These are phyloP conservation scores for Kitagawia praeruptora DNA, from an alignment of 129 eudicot genomes.

Conservation along the genomic window DNA sequence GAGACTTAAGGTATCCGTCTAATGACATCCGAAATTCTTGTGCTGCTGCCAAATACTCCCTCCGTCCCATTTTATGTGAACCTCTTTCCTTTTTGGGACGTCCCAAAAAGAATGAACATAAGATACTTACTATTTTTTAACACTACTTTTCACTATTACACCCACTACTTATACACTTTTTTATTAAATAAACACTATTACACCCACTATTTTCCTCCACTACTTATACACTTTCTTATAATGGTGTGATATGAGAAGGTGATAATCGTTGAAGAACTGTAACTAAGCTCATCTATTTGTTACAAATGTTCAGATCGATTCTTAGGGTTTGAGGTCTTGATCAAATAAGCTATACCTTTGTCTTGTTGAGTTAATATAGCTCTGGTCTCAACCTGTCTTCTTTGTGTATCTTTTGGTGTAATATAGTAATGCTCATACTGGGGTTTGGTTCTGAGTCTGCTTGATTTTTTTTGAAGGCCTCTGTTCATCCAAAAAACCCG, in stretches of 20 bases:
- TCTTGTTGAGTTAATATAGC: background rate
- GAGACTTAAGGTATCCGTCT: slow-evolving; percentile 79
- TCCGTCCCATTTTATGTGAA: too few relatives aligned
- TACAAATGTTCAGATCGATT: background rate
- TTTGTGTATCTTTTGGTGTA: background rate
- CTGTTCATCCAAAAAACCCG: background rate
- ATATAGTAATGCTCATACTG: background rate
- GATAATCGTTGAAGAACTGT: background rate
- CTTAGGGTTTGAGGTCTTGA: background rate
- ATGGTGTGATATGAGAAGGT: background rate
- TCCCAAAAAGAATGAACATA: too few relatives aligned
- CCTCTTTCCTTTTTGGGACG: too few relatives aligned
- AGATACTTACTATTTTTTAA: too few relatives aligned
- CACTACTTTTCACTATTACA: too few relatives aligned
- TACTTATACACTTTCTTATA: too few relatives aligned
- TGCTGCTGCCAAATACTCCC: background rate
- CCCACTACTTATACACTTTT: too few relatives aligned
- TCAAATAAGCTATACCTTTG: background rate
- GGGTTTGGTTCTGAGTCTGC: background rate
- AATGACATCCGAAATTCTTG: background rate
- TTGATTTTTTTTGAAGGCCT: background rate
- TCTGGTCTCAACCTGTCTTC: background rate
- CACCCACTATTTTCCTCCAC: too few relatives aligned
- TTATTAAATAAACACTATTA: too few relatives aligned
- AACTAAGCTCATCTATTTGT: too few relatives aligned